Evolutionary conservation across 768 basidiomycete species (phyloP), one percentile per base, ranked within the genome.

Genomic region (Termitomyces sp.): DNA sequence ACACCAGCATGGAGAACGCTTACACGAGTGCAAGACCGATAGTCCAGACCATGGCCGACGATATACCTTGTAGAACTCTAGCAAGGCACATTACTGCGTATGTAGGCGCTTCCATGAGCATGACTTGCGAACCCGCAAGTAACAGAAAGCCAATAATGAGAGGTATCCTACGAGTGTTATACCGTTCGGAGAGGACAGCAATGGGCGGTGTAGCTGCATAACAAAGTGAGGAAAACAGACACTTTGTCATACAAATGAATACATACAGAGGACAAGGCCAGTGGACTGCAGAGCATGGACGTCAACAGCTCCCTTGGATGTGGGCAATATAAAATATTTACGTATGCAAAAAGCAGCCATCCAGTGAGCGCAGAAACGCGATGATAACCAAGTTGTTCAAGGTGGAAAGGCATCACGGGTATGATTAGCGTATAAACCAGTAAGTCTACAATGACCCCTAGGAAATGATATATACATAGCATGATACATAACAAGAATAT

Each of bases 371-470:
- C 71, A 34, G 83, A 84, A 23, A 83, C 75, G 11, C 68, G 54
- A 8, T 65, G 63, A 55, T 80, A 80, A 0, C 73, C 67, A 46
- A 85, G 72, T 5, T 55, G 65, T 61, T 84, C 77, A 23, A 86
- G 76, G 34, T 82, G 83, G 62, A 85, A 86, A 1, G 85, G 84
- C 55, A 85, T 74, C 30, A 85, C 82, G 9, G 85, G 84, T 32
- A 85, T 79, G 55, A 85, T 80, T 27, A 82, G 72, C 4, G 83
- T 81, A 61, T 85, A 86, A 10, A 82, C 79, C n/a, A 85, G 66
- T 1, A 83, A 62, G 64, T 86, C 85, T 1, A 78, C 79, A 14
- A 71, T 70, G 37, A 79, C 66, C 3, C 77, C 77, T 80, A 11
- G 16, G 8, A 32, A 50, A 44, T 32, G 5, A 14, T 43, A 25